phyloP scores from a whole-genome alignment of 2,329 filamentous ascomycete genomes.

The Penicillium sp. region DNA sequence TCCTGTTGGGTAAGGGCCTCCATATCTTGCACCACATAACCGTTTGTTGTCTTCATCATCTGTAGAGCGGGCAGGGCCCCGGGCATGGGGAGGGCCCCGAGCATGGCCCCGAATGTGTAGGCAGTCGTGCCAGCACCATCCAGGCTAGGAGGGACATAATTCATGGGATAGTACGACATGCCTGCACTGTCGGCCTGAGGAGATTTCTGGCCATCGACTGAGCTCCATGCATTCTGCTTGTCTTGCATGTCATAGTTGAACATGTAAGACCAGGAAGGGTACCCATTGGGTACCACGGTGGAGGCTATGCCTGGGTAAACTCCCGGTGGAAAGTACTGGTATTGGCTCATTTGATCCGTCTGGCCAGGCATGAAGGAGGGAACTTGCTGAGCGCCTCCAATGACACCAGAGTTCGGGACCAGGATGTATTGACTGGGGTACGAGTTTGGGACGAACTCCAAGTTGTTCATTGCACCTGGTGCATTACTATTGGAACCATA shows the following conservation, averaged over 20 bases:
- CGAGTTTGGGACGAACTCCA: conserved; percentile 16
- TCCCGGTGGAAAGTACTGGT: conserved; percentile 38
- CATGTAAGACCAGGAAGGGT: conserved; percentile 37
- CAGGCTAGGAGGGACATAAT: conserved; percentile 48
- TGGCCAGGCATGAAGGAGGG: conserved; percentile 32
- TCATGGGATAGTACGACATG: conserved; percentile 57
- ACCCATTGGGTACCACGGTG: conserved; percentile 33
- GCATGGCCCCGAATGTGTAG: conserved; percentile 61
- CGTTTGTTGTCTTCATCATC: conserved; percentile 48
- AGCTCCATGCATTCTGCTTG: conserved; percentile 43
- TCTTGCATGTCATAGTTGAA: conserved; percentile 38
- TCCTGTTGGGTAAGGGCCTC: conserved; percentile 69
- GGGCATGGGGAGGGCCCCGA: conserved; percentile 52
- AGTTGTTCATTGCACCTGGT: conserved; percentile 22
- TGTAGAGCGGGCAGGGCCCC: conserved; percentile 33
- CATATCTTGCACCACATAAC: conserved; percentile 52
- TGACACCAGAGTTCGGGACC: conserved; percentile 35
- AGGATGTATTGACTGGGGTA: conserved; percentile 27
- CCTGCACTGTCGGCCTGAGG: conserved; percentile 60
- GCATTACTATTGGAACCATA: conserved; percentile 26
- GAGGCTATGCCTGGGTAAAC: conserved; percentile 39
- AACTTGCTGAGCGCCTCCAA: conserved; percentile 31
- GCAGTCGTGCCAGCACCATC: conserved; percentile 57
- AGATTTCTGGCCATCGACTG: conserved; percentile 41
- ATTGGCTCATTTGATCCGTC: conserved; percentile 32